Evolutionary conservation across 2,329 filamentous ascomycete genomes (phyloP), one percentile per base, ranked within the genome.

Genomic region (Arachnomyces sp.): DNA sequence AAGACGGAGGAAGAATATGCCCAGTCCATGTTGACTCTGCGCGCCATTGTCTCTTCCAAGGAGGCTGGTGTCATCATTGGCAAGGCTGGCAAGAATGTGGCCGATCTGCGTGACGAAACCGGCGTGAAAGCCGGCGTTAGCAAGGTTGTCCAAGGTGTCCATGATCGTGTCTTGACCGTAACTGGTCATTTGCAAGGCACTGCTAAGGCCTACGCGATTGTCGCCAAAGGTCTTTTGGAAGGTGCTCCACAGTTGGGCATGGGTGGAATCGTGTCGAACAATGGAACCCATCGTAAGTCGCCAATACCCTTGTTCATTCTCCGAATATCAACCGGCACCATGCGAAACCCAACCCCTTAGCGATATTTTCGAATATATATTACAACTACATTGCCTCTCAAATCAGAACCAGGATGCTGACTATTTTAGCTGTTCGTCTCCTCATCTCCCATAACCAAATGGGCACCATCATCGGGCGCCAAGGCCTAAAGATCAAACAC

Each of bases 381-480:
- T 38, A 29, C 21, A 29, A 16, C 37, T 28, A 31, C 14, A 32
- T 28, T 21, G 13, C 18, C 39, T 39, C 17, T 7, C 16, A 12
- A n/a, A 11, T 15, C 36, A 30, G 28, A 18, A 25, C 17, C 13
- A 32, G 39, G 34, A 38, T 39, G 39, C 55, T 53, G 51, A 53
- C 36, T 31, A 36, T 39, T 15, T 45, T 52, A 98, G 92, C 92
- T 46, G 86, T 98, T 65, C 95, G 95, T 61, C 82, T 98, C 25
- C 82, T 98, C 62, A 96, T 98, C 66, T 98, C 92, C 28, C 90
- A 98, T 73, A 96, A 96, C 66, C 92, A 98, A 69, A 98, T 98
- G 92, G 92, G 92, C 47, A 98, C 92, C 56, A 95, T 98, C 69
- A 98, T 98, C 60, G 92, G 92, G 56, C 82, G 88, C 51, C 86